These are phyloP conservation scores for Ulota crispa DNA, from an alignment of 225 moss, liverwort and hornwort species.

Conservation along the genomic window DNA sequence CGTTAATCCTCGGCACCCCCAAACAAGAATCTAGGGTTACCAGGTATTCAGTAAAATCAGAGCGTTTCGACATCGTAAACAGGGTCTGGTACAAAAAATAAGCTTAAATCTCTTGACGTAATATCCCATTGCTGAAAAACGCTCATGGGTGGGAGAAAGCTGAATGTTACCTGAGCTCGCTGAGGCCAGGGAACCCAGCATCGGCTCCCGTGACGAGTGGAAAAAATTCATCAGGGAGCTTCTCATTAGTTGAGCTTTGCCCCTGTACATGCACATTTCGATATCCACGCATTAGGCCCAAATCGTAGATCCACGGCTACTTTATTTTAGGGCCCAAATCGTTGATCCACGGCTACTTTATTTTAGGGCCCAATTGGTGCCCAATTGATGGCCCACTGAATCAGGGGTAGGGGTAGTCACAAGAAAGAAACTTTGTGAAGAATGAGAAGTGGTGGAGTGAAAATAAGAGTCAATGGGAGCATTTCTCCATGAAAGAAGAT, in stretches of 20 bases:
- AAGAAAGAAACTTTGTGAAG: no score
- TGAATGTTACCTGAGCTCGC: slow-evolving; percentile 36
- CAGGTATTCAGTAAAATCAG: neutral
- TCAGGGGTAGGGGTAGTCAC: no score
- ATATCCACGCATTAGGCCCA: neutral
- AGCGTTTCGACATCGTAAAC: no score
- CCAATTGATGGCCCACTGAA: no score
- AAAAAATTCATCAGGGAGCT: slow-evolving; percentile 46
- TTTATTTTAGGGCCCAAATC: neutral
- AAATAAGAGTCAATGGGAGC: no score
- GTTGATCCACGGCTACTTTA: neutral
- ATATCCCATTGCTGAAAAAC: neutral
- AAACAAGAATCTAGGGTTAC: neutral
- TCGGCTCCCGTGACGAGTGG: slow-evolving; percentile 50
- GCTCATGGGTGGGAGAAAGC: neutral
- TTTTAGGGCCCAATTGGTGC: no score
- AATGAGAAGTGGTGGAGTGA: no score
- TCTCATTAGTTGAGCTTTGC: slow-evolving; percentile 51
- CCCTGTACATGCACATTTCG: slow-evolving; percentile 42
- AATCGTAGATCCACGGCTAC: neutral
- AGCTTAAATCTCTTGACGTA: neutral
- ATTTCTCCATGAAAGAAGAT: no score
- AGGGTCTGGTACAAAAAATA: no score
- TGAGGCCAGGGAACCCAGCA: slow-evolving; percentile 18
- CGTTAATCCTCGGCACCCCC: neutral